A percentile compares a stretch with the other conserved stretches of the same genome.
Conservation (phyloP, 73 alveolate genomes). For the Urostyla sp. region DNA sequence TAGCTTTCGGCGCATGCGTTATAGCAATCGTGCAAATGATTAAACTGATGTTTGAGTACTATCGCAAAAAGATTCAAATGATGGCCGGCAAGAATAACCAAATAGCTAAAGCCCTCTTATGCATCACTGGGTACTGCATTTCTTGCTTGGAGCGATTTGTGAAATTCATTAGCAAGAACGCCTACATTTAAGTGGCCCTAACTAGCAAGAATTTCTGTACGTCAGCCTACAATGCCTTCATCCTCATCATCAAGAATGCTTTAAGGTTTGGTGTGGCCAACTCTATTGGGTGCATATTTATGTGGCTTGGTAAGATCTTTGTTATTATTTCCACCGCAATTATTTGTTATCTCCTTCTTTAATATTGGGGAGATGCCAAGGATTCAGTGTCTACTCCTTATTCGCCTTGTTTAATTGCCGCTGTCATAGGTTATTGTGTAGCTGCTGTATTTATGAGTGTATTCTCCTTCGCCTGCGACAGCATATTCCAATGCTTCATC, state of each 20-base stretch:
- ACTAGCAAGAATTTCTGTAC: constrained; percentile 95
- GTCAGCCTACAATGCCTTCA: constrained; percentile 97
- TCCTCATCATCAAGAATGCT: constrained; percentile 91
- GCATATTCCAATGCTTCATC: constrained; percentile 84
- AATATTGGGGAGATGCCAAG: constrained; percentile 46
- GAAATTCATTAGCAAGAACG: constrained; percentile 93
- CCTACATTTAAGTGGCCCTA: constrained; percentile 96
- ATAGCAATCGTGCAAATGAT: constrained; percentile 95
- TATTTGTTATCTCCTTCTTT: constrained; percentile 86
- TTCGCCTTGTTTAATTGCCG: constrained; percentile 81
- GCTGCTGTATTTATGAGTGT: constrained; percentile 85
- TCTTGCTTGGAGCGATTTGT: constrained; percentile 94
- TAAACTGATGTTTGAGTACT: constrained; percentile 87
- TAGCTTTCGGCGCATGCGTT: constrained; percentile 97
- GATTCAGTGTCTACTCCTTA: constrained; percentile 85
- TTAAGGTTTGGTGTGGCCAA: constrained; percentile 93
- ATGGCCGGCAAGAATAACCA: constrained; percentile 82
- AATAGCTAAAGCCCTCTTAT: constrained; percentile 84
- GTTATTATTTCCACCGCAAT: constrained; percentile 84
- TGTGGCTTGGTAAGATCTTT: constrained; percentile 90
- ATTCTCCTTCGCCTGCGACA: constrained; percentile 86
- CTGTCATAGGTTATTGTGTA: constrained; percentile 74
- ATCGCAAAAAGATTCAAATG: constrained; percentile 82
- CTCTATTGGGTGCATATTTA: constrained; percentile 93
- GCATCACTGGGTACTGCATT: constrained; percentile 87